Conservation (phyloP, 805 yeast genomes). For the Candida silvatica region DNA sequence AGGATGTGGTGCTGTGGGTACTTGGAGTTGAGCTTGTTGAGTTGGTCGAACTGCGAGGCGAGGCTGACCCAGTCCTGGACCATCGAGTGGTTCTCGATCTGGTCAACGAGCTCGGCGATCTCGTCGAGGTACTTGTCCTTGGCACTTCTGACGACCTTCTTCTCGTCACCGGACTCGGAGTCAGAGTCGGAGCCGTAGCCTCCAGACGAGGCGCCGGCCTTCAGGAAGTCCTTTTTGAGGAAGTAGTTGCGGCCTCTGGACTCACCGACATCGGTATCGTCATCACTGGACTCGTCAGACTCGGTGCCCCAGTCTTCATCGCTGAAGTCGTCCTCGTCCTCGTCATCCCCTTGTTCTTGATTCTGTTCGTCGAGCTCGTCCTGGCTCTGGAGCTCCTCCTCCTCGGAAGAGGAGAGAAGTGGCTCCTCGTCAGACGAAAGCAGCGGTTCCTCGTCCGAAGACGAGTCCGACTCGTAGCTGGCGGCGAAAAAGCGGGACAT, state of each 20-base stretch:
- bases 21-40: slow-evolving; percentile 57
- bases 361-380: slow-evolving; percentile 27
- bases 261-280: slow-evolving; percentile 38
- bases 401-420: slow-evolving; percentile 24
- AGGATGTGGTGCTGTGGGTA: slow-evolving; percentile 69
- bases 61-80: slow-evolving; percentile 75
- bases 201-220: slow-evolving; percentile 25
- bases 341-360: slow-evolving; percentile 6
- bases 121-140: slow-evolving; percentile 90
- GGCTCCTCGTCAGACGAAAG: slow-evolving; percentile 57
- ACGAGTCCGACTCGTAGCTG: slow-evolving; percentile 40
- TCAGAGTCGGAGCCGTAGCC: slow-evolving; percentile 16
- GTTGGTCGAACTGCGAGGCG: slow-evolving; percentile 68
- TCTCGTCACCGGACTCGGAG: slow-evolving; percentile 47
- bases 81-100: slow-evolving; percentile 60
- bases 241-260: slow-evolving; percentile 48
- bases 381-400: not conserved
- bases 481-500: slow-evolving; percentile 92
- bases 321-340: slow-evolving; percentile 22
- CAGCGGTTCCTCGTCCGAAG: slow-evolving; percentile 42
- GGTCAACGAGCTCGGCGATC: slow-evolving; percentile 55
- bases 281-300: slow-evolving; percentile 32
- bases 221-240: slow-evolving; percentile 40
- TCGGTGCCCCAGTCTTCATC: slow-evolving; percentile 30
- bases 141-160: slow-evolving; percentile 85